phyloP scores from a whole-genome alignment of 176 grass and related monocot genomes.

The Tuctoria greenei region DNA sequence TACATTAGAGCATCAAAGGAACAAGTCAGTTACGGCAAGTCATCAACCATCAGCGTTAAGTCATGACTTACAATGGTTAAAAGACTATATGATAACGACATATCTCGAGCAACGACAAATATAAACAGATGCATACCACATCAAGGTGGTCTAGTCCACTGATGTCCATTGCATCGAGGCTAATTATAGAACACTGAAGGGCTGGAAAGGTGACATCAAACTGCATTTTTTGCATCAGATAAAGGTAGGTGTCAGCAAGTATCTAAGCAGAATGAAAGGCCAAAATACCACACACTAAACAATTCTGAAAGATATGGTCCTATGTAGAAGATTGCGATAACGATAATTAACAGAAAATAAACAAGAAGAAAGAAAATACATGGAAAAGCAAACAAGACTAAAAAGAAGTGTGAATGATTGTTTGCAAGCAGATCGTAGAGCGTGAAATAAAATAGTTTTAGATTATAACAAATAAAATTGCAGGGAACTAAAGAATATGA shows the following conservation, averaged over 20 bases:
- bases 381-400: not conserved
- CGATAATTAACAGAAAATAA: not conserved
- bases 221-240: conserved; percentile 56
- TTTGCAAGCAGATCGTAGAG: conserved; percentile 26
- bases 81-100: conserved; percentile 3
- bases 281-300: conserved; percentile 2
- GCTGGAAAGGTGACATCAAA: conserved; percentile 96
- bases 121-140: conserved; percentile 59
- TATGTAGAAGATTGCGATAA: not conserved
- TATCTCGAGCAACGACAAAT: conserved; percentile 11
- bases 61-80: not conserved
- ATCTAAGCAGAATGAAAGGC: conserved; percentile 13
- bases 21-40: conserved; percentile 14
- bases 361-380: not conserved
- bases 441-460: not conserved
- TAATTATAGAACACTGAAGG: conserved; percentile 92
- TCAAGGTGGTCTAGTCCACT: conserved; percentile 96
- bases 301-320: conserved; percentile 14
- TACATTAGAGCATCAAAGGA: conserved; percentile 43
- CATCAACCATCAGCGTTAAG: not conserved
- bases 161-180: conserved; percentile 93
- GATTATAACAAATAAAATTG: conserved; percentile 24
- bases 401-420: not conserved
- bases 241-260: conserved; percentile 36
- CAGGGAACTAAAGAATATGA: not conserved